A percentile compares a stretch with the other conserved stretches of the same genome.
These are phyloP conservation scores for Porodaedalea pini DNA, from an alignment of 1,284 basidiomycete species.

Conservation along the genomic window DNA sequence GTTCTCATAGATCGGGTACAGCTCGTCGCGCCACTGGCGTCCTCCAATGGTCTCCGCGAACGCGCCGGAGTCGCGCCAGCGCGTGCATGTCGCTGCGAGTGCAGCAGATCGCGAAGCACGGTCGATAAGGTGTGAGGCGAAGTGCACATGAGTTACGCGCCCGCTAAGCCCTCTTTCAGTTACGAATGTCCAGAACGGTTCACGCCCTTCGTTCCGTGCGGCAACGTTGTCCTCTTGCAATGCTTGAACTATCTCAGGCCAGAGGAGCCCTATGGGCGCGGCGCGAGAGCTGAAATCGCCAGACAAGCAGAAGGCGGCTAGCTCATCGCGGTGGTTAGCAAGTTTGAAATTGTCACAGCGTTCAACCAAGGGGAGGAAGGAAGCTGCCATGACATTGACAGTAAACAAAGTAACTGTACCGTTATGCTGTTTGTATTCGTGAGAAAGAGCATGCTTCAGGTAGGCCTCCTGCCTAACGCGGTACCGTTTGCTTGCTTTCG, in stretches of 20 bases:
- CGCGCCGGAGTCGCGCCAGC: slow-evolving; percentile 63
- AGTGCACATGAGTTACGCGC: slow-evolving; percentile 41
- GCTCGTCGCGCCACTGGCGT: slow-evolving; percentile 78
- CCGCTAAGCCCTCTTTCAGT: not conserved
- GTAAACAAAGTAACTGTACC: not conserved
- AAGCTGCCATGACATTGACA: not conserved
- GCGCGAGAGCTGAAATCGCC: slow-evolving; percentile 47
- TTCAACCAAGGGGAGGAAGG: slow-evolving; percentile 56
- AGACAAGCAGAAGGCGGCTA: slow-evolving; percentile 27
- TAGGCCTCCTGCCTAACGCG: not conserved
- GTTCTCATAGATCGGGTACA: slow-evolving; percentile 78
- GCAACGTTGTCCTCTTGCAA: slow-evolving; percentile 47
- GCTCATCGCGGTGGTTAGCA: slow-evolving; percentile 28
- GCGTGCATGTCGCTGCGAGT: slow-evolving; percentile 60
- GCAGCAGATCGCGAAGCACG: slow-evolving; percentile 53
- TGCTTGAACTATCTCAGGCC: slow-evolving; percentile 51
- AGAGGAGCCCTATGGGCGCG: slow-evolving; percentile 62
- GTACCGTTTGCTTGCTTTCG: not conserved
- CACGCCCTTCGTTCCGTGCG: slow-evolving; percentile 28
- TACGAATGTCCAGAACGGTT: slow-evolving; percentile 42
- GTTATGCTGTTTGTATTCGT: not conserved
- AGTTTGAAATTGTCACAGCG: slow-evolving; percentile 60
- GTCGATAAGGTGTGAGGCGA: slow-evolving; percentile 48
- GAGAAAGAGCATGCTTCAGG: not conserved
- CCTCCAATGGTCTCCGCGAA: slow-evolving; percentile 67